Evolutionary conservation across 306 rosid species (phyloP).

Genomic region (Fragaria iinumae): DNA sequence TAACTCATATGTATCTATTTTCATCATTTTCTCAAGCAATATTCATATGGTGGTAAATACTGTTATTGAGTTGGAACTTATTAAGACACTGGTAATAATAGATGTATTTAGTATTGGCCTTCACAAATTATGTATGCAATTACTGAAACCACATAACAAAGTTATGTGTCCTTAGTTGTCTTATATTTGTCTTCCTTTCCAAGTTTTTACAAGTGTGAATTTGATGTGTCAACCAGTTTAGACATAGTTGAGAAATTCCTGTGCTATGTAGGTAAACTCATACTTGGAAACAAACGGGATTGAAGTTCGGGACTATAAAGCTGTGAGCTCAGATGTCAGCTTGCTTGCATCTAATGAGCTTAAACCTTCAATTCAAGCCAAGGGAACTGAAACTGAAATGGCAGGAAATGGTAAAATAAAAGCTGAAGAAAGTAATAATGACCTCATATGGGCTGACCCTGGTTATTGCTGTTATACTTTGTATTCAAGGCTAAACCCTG

Average conservation of each 20-base stretch:
- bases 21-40: slow-evolving; percentile 17
- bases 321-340: slow-evolving; percentile 59
- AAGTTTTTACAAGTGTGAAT: not conserved
- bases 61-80: not conserved
- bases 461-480: slow-evolving; percentile 81
- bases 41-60: not conserved
- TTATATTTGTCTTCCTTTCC: not conserved
- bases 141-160: not conserved
- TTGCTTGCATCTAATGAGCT: slow-evolving; percentile 66
- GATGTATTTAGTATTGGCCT: not conserved
- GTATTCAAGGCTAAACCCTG: slow-evolving; percentile 67
- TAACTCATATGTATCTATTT: slow-evolving; percentile 21
- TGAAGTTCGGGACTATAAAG: slow-evolving; percentile 73
- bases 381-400: slow-evolving; percentile 33
- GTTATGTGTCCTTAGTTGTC: not conserved
- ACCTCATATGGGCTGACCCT: slow-evolving; percentile 84
- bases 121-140: not conserved
- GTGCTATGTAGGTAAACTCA: slow-evolving; percentile 54
- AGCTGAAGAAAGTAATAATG: slow-evolving; percentile 40
- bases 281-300: slow-evolving; percentile 70
- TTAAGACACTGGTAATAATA: not conserved
- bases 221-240: not conserved
- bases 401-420: slow-evolving; percentile 41
- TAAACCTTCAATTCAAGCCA: slow-evolving; percentile 31
- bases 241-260: slow-evolving; percentile 6